Conservation (phyloP, 257 asterid genomes). For the Ehretia macrophylla region DNA sequence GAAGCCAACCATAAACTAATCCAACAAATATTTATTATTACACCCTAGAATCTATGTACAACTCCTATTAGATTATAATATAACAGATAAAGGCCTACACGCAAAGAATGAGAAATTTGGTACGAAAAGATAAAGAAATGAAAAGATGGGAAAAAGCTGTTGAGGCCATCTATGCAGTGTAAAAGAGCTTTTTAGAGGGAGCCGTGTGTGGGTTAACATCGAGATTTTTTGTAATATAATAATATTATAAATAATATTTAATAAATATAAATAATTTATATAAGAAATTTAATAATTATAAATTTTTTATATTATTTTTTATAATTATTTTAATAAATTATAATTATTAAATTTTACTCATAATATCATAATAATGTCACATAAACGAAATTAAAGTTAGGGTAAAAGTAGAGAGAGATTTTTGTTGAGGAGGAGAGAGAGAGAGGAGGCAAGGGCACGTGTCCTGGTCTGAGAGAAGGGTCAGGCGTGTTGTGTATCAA, state of each 20-base stretch:
- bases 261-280: too few relatives aligned
- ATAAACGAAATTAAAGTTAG: too few relatives aligned
- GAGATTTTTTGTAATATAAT: too few relatives aligned
- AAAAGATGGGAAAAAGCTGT: conserved; percentile 20
- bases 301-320: too few relatives aligned
- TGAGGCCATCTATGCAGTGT: conserved; percentile 11
- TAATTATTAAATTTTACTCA: too few relatives aligned
- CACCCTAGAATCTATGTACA: background rate
- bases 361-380: too few relatives aligned
- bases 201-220: too few relatives aligned
- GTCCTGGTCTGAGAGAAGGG: conserved; percentile 13
- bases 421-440: background rate
- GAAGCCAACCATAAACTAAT: conserved; percentile 27
- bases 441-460: conserved; percentile 19
- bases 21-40: background rate
- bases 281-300: too few relatives aligned
- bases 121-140: conserved; percentile 9
- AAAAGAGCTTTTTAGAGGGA: background rate
- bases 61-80: background rate
- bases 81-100: too few relatives aligned
- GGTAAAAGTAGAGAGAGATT: background rate
- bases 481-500: background rate
- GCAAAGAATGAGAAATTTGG: background rate
- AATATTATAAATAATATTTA: too few relatives aligned
- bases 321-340: too few relatives aligned